Evolutionary conservation across 2,329 filamentous ascomycete genomes (phyloP).

Genomic region (Pseudocercospora ulei): DNA sequence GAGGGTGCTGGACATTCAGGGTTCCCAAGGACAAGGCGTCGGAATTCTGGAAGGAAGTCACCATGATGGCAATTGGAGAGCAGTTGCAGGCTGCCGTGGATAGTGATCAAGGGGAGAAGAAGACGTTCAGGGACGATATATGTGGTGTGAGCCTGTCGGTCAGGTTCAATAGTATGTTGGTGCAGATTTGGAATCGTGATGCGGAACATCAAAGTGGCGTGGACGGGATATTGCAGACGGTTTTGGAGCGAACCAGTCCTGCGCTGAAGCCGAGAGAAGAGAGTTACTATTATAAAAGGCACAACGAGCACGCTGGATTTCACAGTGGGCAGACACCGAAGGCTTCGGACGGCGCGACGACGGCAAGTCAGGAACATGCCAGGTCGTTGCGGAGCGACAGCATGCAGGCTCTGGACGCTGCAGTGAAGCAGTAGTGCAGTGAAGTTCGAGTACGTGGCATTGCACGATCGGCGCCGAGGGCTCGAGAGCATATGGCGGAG

Average conservation of each 20-base stretch:
- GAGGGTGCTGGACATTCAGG: slow-evolving; percentile 87
- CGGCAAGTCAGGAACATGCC: neutral
- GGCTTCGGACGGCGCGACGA: neutral
- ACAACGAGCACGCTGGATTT: slow-evolving; percentile 73
- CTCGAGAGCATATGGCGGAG: too few relatives aligned
- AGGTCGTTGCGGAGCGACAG: neutral
- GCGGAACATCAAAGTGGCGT: slow-evolving; percentile 69
- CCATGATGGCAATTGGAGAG: slow-evolving; percentile 75
- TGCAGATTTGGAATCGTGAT: slow-evolving; percentile 90
- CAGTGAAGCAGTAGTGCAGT: neutral
- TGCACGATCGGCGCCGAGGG: too few relatives aligned
- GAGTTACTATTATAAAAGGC: slow-evolving; percentile 66
- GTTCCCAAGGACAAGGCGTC: slow-evolving; percentile 63
- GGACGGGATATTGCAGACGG: slow-evolving; percentile 60
- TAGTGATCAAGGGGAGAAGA: slow-evolving; percentile 34
- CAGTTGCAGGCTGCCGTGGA: slow-evolving; percentile 64
- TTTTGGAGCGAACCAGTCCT: slow-evolving; percentile 61
- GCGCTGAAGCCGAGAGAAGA: slow-evolving; percentile 60
- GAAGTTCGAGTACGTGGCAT: too few relatives aligned
- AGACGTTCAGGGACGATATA: slow-evolving; percentile 63
- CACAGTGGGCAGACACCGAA: slow-evolving; percentile 6
- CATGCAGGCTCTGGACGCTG: slow-evolving; percentile 12
- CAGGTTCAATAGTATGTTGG: slow-evolving; percentile 78
- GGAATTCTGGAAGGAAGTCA: slow-evolving; percentile 71
- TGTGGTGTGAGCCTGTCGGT: slow-evolving; percentile 81